phyloP scores from a whole-genome alignment of 2,329 filamentous ascomycete species.

The Albifimbria verrucaria region DNA sequence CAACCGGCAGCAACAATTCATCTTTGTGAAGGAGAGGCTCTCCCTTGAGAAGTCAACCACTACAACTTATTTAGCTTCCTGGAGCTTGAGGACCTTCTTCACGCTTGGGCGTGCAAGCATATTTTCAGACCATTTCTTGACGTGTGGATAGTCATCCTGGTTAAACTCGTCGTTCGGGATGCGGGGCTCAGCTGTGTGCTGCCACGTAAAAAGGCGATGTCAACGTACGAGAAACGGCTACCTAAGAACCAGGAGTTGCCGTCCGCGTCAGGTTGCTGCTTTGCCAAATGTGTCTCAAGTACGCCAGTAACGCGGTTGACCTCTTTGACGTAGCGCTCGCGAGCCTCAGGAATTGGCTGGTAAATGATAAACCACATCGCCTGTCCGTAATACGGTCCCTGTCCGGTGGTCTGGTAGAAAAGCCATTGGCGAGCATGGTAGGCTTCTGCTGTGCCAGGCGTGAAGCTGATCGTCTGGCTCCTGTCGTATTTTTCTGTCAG shows the following conservation, averaged over 20 bases:
- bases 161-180: slow-evolving; percentile 7
- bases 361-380: slow-evolving; percentile 12
- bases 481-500: slow-evolving; percentile 16
- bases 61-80: slow-evolving; percentile 3
- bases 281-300: slow-evolving; percentile 4
- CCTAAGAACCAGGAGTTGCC: slow-evolving; percentile 8
- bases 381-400: slow-evolving; percentile 27
- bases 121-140: slow-evolving; percentile 4
- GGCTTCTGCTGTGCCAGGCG: not conserved
- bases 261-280: slow-evolving; percentile 6
- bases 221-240: slow-evolving; percentile 7
- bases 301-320: not conserved
- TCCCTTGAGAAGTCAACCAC: not conserved
- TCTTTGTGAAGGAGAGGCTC: not conserved
- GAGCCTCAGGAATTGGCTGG: not conserved
- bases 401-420: slow-evolving; percentile 21
- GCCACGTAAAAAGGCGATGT: slow-evolving; percentile 9
- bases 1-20: not conserved
- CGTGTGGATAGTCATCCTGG: slow-evolving; percentile 5
- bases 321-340: not conserved
- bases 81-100: slow-evolving; percentile 6
- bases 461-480: slow-evolving; percentile 8
- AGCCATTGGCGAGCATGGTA: slow-evolving; percentile 15
- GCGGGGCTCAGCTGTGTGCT: slow-evolving; percentile 6
- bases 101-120: slow-evolving; percentile 8